Base-by-base conservation (phyloP, 768 basidiomycete species). In the Dentipellis sp. region DNA sequence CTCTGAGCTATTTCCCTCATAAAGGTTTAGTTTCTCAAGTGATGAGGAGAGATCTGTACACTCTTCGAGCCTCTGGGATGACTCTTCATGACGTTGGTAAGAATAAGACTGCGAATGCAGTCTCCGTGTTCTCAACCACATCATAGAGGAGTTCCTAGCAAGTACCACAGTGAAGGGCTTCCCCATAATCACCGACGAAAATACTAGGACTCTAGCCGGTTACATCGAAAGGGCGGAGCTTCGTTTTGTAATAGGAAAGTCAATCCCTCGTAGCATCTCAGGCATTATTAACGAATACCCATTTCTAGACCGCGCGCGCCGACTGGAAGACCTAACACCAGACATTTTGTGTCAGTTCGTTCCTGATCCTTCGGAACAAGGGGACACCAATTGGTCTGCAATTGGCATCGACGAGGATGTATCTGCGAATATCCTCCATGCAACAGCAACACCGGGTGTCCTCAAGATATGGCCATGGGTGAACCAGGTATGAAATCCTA, bases 221-320 rank as follows among this genome's bases (percentile, higher is more conserved):
- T 95, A 95, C 70, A 90, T 98, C 60, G 87, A 89, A 11, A 79
- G 94, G 55, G 81, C 84, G 3, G 92, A 97, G 64, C 70, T 99
- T 51, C 79, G 81, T 51, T 89, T 89, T 67, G 92, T 95, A 1
- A 73, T 98, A 55, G 90, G 94, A 94, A 58, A 54, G 71, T 58
- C 54, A 10, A n/a, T 55, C 29, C 22, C 52, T 17, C 8, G 36
- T 57, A 10, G 19, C 17, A 4, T 52, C 5, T 42, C 16, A 16
- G 14, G 9, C 6, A 16, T n/a, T 35, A 17, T 16, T 50, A 16
- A 40, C 23, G 51, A n/a, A 21, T 34, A 3, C 39, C 9, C 42
- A 1, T 22, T 34, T 56, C 17, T 61, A 94, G 94, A 94, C 55
- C 83, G 85, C 66, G 82, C 87, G 5, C 78, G 79, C 42, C 81